Percentiles rank a stretch among this genome's conserved stretches.
Evolutionary conservation across 768 basidiomycete genomes (phyloP).

Genomic region (Russula sp.): DNA sequence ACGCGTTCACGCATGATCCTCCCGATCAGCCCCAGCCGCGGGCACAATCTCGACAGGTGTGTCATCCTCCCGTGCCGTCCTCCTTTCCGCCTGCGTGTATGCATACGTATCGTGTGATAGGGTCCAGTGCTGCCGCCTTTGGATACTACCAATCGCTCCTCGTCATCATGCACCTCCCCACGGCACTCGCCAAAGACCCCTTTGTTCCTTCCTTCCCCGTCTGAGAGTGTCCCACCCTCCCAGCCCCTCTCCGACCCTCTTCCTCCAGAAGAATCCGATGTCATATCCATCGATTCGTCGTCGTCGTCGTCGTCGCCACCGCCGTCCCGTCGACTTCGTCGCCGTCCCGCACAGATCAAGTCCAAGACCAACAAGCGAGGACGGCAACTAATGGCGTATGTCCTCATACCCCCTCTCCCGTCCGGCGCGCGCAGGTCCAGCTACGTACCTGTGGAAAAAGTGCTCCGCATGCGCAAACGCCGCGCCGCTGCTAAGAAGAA

Average conservation of each 20-base stretch:
- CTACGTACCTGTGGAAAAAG: neutral
- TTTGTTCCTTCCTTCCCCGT: slow-evolving; percentile 18
- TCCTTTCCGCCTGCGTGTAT: slow-evolving; percentile 4
- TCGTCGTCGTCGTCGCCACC: neutral
- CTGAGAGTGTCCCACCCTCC: neutral
- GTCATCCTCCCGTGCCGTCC: neutral
- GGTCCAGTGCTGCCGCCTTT: neutral
- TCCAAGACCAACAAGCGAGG: slow-evolving; percentile 12
- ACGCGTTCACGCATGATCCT: neutral
- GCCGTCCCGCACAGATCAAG: neutral
- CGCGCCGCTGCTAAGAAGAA: neutral
- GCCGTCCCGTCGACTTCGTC: slow-evolving; percentile 1
- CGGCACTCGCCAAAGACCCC: slow-evolving; percentile 11
- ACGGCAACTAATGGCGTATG: slow-evolving; percentile 10
- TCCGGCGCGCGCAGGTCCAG: neutral
- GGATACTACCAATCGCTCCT: neutral
- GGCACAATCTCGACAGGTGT: slow-evolving; percentile 5
- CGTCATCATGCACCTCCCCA: neutral
- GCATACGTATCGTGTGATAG: slow-evolving; percentile 9
- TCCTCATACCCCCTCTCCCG: slow-evolving; percentile 12
- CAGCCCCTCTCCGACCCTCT: neutral
- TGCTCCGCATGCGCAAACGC: neutral
- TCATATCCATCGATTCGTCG: slow-evolving; percentile 15
- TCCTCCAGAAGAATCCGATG: neutral
- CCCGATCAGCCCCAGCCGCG: neutral